Percentiles rank a stretch among this genome's conserved stretches.
These are phyloP conservation scores for Paradendryphiella salina DNA, from an alignment of 2,329 filamentous ascomycete genomes.

Conservation along the genomic window DNA sequence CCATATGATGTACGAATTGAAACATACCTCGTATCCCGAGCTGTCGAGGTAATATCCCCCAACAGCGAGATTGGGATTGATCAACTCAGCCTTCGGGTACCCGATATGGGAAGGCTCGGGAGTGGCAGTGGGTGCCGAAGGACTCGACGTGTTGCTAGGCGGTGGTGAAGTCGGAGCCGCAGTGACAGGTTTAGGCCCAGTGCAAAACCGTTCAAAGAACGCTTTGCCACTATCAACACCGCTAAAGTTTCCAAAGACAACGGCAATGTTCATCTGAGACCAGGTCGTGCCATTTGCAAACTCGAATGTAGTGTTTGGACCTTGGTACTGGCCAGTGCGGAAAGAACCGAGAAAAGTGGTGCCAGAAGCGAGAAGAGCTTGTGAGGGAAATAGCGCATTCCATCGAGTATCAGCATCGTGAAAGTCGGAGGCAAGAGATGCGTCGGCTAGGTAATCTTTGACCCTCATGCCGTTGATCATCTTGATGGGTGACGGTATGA, in stretches of 20 bases:
- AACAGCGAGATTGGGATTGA: slow-evolving; percentile 44
- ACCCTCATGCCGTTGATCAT: slow-evolving; percentile 46
- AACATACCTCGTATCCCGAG: slow-evolving; percentile 45
- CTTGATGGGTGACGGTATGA: slow-evolving; percentile 43
- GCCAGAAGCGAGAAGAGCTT: slow-evolving; percentile 36
- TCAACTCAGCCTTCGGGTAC: slow-evolving; percentile 48
- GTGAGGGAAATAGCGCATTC: slow-evolving; percentile 47
- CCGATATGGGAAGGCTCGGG: slow-evolving; percentile 38
- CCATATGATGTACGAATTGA: slow-evolving; percentile 23
- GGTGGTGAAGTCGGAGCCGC: slow-evolving; percentile 18
- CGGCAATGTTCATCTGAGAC: slow-evolving; percentile 39
- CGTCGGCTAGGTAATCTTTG: slow-evolving; percentile 38
- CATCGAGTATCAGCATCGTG: slow-evolving; percentile 50
- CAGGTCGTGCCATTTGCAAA: slow-evolving; percentile 45
- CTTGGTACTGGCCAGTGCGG: slow-evolving; percentile 37
- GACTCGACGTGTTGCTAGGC: slow-evolving; percentile 18
- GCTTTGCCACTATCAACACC: slow-evolving; percentile 45
- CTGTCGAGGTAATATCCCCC: slow-evolving; percentile 54
- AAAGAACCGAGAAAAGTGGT: slow-evolving; percentile 37
- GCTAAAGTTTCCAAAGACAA: slow-evolving; percentile 38
- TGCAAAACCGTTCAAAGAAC: slow-evolving; percentile 49
- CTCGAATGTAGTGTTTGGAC: slow-evolving; percentile 40
- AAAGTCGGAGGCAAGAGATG: slow-evolving; percentile 37
- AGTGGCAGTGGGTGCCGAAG: slow-evolving; percentile 15
- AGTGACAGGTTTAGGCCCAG: slow-evolving; percentile 26